Evolutionary conservation across 805 yeast species (phyloP).

Genomic region (Metschnikowia lachancei): DNA sequence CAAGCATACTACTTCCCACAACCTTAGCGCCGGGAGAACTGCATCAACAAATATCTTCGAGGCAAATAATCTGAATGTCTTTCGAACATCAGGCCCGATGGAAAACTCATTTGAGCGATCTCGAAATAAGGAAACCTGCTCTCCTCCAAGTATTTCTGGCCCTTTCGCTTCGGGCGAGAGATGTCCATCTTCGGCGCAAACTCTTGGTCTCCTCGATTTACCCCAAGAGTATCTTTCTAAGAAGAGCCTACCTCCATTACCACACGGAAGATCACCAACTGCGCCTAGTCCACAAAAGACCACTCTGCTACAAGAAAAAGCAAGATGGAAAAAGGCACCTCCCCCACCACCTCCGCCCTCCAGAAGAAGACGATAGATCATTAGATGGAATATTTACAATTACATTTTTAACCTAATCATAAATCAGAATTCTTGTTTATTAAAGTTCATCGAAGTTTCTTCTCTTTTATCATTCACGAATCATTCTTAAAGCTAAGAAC

Average conservation of each 20-base stretch:
- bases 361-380: constrained; percentile 11
- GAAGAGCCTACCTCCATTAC: constrained; percentile 23
- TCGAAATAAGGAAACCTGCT: background rate
- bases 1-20: constrained; percentile 32
- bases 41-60: constrained; percentile 8
- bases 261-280: constrained; percentile 12
- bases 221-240: constrained; percentile 32
- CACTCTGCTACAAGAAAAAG: constrained; percentile 23
- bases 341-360: constrained; percentile 38
- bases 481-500: constrained; percentile 66
- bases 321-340: constrained; percentile 36
- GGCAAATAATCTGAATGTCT: constrained; percentile 32
- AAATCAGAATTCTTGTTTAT: too few relatives aligned
- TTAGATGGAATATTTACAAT: background rate
- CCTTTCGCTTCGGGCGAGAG: background rate
- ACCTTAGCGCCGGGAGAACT: constrained; percentile 11
- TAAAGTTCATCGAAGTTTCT: too few relatives aligned
- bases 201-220: constrained; percentile 27
- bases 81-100: constrained; percentile 11
- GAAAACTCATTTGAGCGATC: background rate
- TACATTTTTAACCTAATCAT: background rate
- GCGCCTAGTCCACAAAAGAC: background rate
- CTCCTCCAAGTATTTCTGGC: background rate
- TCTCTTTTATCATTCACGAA: constrained; percentile 11
- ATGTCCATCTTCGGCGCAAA: constrained; percentile 9